Evolutionary conservation across 768 basidiomycete species (phyloP), one percentile per base, ranked within the genome.

Genomic region (Daedaleopsis sinensis): DNA sequence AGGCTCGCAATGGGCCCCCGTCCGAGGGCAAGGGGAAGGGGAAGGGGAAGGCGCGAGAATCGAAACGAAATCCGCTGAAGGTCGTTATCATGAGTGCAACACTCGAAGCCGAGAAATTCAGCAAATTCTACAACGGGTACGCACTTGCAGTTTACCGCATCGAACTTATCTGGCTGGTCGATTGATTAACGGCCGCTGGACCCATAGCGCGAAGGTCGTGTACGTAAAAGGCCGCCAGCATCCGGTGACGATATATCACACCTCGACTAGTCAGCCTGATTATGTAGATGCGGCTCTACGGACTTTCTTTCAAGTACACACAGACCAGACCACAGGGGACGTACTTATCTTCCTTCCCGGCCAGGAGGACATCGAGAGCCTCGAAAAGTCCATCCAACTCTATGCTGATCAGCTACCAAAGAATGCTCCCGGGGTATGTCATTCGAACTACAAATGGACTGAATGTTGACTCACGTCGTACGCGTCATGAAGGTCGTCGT

Each of bases 41-140:
- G 63, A 52, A 64, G 21, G 77, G 76, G 15, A 77, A 82, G 52
- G 70, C 69, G 15, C 15, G 24, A 15, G 55, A 47, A 13, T 71
- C 75, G 15, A 70, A 71, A 44, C 68, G 79, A 3, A 87, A 86
- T 61, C 89, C 90, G 16, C 82, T 99, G 61, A 98, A 96, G 73
- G 83, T 99, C 42, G 84, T 99, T 21, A 84, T 99, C 65, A 99
- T 99, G 97, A 95, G 93, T 73, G 97, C 97, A 3, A 98, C 97
- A 8, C 81, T 99, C 38, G 96, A 99, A 70, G 96, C 96, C 0
- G 90, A 96, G 66, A 94, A 93, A 65, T 98, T 99, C 73, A 91
- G 91, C 75, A 80, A 78, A 35, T 99, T 96, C 75, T 97, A 91
- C 70, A 72, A 87, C 71, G 81, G 86, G 96, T 96, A 65, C 42